Conservation (phyloP, 2,329 filamentous ascomycete genomes). For the Aspergillus spinulosporus region DNA sequence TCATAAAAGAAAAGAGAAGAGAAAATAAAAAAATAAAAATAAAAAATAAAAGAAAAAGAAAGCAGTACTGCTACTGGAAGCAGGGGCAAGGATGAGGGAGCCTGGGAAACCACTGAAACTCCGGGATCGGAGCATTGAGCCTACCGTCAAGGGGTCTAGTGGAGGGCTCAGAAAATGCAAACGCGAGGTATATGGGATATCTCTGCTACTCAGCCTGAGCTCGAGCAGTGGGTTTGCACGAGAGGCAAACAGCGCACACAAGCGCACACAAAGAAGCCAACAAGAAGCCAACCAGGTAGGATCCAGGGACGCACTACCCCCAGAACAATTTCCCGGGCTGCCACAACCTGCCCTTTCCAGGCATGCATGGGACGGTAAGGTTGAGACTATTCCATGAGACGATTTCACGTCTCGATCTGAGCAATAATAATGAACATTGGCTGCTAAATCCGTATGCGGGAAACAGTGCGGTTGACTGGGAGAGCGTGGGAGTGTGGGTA, state of each 20-base stretch:
- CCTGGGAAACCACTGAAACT: conserved; percentile 21
- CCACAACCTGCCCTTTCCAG: conserved; percentile 7
- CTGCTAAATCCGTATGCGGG: conserved; percentile 13
- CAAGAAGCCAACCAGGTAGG: no score
- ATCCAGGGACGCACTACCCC: no score
- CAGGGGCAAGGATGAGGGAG: conserved; percentile 15
- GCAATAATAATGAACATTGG: no score
- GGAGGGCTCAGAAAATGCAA: background rate
- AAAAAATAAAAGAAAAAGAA: no score
- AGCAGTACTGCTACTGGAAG: background rate
- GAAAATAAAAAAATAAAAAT: background rate
- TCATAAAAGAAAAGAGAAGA: background rate
- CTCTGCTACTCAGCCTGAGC: background rate
- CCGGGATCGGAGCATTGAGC: conserved; percentile 22
- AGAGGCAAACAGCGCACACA: conserved; percentile 15
- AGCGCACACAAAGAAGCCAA: no score
- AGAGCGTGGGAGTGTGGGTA: background rate
- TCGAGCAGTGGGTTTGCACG: conserved; percentile 8
- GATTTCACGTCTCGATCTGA: background rate
- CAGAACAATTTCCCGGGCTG: no score
- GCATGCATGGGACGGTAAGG: background rate
- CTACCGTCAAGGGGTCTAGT: background rate
- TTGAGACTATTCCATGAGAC: no score
- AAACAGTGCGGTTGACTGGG: conserved; percentile 12
- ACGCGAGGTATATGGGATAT: no score